Conservation (phyloP, 176 grass and related monocot species). For the maize (Zea mays) region DNA sequence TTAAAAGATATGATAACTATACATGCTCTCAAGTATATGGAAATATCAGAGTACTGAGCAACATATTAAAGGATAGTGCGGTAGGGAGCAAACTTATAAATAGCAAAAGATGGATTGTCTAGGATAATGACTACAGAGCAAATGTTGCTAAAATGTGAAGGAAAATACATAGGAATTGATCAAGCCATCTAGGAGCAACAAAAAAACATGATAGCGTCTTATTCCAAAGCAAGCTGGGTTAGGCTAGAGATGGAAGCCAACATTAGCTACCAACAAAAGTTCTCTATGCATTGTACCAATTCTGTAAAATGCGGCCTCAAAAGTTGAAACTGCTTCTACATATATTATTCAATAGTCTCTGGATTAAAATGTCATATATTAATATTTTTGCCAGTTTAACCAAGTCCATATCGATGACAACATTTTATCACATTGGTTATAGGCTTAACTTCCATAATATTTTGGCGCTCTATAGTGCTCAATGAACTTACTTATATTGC, state of each 20-base stretch:
- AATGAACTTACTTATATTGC: constrained; percentile 8
- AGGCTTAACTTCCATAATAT: neutral
- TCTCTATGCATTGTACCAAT: neutral
- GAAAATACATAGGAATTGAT: constrained; percentile 7
- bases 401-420: neutral
- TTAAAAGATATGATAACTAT: neutral
- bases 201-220: neutral
- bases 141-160: neutral
- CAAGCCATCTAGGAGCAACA: neutral
- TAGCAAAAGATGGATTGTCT: neutral
- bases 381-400: constrained; percentile 3
- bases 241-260: neutral
- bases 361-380: neutral
- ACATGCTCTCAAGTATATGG: neutral
- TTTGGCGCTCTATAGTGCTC: neutral
- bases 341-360: neutral
- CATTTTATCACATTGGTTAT: neutral
- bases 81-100: neutral
- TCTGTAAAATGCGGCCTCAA: neutral
- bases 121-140: neutral
- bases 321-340: neutral
- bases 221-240: neutral
- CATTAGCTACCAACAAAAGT: neutral
- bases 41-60: neutral
- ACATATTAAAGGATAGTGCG: neutral